Conservation (phyloP, 495 filamentous ascomycete genomes). For the Talaromyces trachyspermus region DNA sequence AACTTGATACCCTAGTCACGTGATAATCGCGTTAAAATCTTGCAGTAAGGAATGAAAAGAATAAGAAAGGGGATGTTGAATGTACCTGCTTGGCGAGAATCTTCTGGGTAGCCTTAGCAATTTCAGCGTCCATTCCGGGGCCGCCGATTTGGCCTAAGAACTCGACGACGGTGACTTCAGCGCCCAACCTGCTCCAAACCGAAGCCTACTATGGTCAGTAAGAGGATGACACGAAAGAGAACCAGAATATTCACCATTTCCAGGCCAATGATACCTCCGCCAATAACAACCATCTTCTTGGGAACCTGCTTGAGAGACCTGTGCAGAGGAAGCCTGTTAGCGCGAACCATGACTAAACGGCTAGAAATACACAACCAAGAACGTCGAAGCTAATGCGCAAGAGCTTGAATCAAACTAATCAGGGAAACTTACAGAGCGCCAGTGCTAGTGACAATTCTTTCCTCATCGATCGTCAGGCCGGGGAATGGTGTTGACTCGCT, state of each 20-base stretch:
- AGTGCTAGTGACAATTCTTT: constrained; percentile 92
- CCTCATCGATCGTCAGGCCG: constrained; percentile 91
- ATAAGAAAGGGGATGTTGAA: not conserved
- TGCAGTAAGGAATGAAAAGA: too few species aligned
- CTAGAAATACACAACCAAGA: too few species aligned
- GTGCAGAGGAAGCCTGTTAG: not conserved
- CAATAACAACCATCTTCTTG: constrained; percentile 96
- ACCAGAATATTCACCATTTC: constrained; percentile 66
- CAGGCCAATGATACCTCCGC: constrained; percentile 96
- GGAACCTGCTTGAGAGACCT: constrained; percentile 71
- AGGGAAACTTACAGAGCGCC: constrained; percentile 60
- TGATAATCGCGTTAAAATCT: not conserved
- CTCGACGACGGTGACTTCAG: constrained; percentile 95
- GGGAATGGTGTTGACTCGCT: constrained; percentile 94
- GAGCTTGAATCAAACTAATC: not conserved
- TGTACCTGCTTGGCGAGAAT: constrained; percentile 74
- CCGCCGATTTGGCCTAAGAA: constrained; percentile 95
- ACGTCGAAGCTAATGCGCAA: too few species aligned
- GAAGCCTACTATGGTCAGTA: constrained; percentile 52
- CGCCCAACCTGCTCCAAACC: constrained; percentile 88
- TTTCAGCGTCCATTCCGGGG: constrained; percentile 93
- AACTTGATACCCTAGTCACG: constrained; percentile 80
- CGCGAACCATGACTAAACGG: not conserved
- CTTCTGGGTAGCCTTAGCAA: constrained; percentile 88
- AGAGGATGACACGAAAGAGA: not conserved